Evolutionary conservation across 2,329 filamentous ascomycete species (phyloP).

Genomic region (Cadophora sp.): DNA sequence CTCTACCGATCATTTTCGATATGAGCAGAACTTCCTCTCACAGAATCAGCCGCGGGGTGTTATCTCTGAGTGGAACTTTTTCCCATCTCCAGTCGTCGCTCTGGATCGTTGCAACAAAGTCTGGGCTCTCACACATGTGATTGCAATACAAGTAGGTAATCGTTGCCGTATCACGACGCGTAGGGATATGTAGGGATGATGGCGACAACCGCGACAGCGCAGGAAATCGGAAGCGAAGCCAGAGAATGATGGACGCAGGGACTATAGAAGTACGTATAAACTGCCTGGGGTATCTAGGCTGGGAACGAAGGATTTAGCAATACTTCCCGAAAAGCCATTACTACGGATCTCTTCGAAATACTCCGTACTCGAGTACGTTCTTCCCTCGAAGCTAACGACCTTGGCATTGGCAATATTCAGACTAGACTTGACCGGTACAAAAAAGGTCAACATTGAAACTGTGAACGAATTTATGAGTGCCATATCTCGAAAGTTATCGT

Average conservation of each 20-base stretch:
- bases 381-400: too few species aligned
- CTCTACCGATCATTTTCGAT: neutral
- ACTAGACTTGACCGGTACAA: too few species aligned
- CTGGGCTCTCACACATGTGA: neutral
- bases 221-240: neutral
- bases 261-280: too few species aligned
- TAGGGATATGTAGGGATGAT: neutral
- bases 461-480: too few species aligned
- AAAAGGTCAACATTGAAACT: too few species aligned
- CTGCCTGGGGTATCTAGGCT: too few species aligned
- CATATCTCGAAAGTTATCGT: too few species aligned
- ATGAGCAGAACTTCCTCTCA: neutral
- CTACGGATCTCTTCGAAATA: too few species aligned
- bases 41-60: neutral
- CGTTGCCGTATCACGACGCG: conserved; percentile 1
- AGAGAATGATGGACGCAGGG: conserved; percentile 2
- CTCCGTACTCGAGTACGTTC: too few species aligned
- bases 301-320: too few species aligned
- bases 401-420: too few species aligned
- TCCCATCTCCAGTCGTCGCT: neutral
- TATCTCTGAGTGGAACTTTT: neutral
- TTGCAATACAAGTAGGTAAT: neutral
- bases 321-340: too few species aligned
- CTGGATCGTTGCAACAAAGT: neutral
- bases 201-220: neutral